These are phyloP conservation scores for Auricularia heimuer DNA, from an alignment of 768 basidiomycete genomes.

Conservation along the genomic window DNA sequence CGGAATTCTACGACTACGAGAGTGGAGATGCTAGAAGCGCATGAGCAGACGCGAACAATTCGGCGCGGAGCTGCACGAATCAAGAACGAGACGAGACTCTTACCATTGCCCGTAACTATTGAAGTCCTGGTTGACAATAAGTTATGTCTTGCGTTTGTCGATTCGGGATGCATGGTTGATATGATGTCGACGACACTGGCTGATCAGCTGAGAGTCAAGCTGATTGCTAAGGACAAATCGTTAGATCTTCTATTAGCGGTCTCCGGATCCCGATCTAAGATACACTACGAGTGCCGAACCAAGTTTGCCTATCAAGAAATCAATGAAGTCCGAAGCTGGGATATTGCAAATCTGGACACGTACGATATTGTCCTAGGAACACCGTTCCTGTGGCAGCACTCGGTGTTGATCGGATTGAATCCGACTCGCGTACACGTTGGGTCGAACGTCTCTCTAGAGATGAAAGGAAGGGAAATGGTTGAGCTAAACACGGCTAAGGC, in stretches of 20 bases:
- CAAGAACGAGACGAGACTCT: neutral
- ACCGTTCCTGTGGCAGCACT: constrained; percentile 26
- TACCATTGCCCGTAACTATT: constrained; percentile 27
- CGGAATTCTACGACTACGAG: no score
- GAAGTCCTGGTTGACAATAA: constrained; percentile 24
- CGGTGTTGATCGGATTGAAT: neutral
- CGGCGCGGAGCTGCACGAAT: neutral
- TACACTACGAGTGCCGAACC: constrained; percentile 2
- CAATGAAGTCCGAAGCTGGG: constrained; percentile 8
- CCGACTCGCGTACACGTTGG: neutral
- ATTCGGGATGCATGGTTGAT: constrained; percentile 31
- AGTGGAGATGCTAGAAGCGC: no score
- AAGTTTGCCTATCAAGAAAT: constrained; percentile 8
- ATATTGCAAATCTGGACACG: constrained; percentile 26
- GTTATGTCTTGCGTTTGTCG: constrained; percentile 24
- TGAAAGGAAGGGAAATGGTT: neutral
- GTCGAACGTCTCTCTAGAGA: neutral
- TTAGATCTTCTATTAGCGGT: constrained; percentile 9
- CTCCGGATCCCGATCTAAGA: constrained; percentile 6
- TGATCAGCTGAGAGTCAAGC: constrained; percentile 26
- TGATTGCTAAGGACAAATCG: constrained; percentile 13
- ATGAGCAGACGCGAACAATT: no score
- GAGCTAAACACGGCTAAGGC: neutral
- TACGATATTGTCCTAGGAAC: constrained; percentile 30
- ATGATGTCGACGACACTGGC: constrained; percentile 30